These are phyloP conservation scores for Naumovozyma castellii DNA, from an alignment of 805 yeast species.

Conservation along the genomic window DNA sequence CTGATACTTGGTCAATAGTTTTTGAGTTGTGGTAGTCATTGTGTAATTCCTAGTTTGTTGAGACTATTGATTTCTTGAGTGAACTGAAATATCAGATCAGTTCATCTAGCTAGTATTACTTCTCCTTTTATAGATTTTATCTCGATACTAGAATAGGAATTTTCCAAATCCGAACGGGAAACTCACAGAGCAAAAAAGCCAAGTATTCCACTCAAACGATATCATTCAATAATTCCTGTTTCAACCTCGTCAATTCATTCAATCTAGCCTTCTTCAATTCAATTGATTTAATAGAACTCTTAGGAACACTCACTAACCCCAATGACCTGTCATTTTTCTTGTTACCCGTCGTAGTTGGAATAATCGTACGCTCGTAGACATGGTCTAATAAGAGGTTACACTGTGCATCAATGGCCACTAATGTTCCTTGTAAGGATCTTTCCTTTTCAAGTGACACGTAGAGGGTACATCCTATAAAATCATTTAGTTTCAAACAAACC, in stretches of 20 bases:
- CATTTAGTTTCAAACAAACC: constrained; percentile 7
- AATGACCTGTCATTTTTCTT: constrained; percentile 29
- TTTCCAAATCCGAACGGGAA: constrained; percentile 1
- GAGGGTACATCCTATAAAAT: constrained; percentile 27
- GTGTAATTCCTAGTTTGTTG: background rate
- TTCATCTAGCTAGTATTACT: background rate
- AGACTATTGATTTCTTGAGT: too few species aligned
- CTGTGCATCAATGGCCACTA: constrained; percentile 38
- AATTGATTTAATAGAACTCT: constrained; percentile 28
- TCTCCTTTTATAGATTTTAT: too few species aligned
- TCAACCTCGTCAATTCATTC: constrained; percentile 8
- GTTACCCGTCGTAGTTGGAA: constrained; percentile 9
- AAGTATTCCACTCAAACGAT: constrained; percentile 1
- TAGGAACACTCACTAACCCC: constrained; percentile 49
- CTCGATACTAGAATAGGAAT: background rate
- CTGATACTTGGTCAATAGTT: constrained; percentile 19
- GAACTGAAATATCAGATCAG: background rate
- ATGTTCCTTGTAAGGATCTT: constrained; percentile 29
- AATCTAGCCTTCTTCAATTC: constrained; percentile 21
- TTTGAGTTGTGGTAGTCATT: constrained; percentile 15
- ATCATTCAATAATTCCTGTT: constrained; percentile 7
- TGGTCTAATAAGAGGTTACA: constrained; percentile 34
- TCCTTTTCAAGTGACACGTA: constrained; percentile 31
- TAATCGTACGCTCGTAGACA: constrained; percentile 26
- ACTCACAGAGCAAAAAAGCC: constrained; percentile 3